phyloP scores from a whole-genome alignment of 2,329 filamentous ascomycete species.

The Pestalotiopsis sp. region DNA sequence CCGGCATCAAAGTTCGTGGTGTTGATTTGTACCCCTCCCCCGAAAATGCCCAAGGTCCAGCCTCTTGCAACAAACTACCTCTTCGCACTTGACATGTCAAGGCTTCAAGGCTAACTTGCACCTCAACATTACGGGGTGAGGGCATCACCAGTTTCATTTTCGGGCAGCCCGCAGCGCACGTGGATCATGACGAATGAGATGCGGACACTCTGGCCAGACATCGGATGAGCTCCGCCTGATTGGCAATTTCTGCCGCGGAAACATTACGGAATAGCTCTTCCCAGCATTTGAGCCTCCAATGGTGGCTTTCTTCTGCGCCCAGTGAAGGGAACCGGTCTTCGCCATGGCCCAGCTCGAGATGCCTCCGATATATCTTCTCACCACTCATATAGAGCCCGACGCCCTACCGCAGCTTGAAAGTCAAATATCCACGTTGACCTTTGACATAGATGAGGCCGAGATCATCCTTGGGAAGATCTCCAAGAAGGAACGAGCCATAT shows the following conservation, averaged over 20 bases:
- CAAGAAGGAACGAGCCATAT: slow-evolving; percentile 68
- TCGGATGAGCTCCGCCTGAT: no score
- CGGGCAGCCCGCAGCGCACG: no score
- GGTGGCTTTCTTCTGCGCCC: background rate
- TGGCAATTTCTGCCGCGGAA: background rate
- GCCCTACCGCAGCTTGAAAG: slow-evolving; percentile 67
- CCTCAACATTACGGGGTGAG: no score
- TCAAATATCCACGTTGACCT: slow-evolving; percentile 66
- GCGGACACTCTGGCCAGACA: no score
- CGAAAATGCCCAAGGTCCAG: no score
- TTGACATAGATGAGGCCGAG: slow-evolving; percentile 70
- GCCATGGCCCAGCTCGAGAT: slow-evolving; percentile 36
- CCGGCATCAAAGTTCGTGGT: no score
- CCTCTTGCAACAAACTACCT: no score
- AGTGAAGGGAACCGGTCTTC: background rate
- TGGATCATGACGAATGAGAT: no score
- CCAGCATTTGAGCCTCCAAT: background rate
- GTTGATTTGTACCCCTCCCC: no score
- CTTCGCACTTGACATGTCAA: no score
- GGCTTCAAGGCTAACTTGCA: no score
- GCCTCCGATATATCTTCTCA: slow-evolving; percentile 73
- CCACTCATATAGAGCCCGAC: slow-evolving; percentile 66
- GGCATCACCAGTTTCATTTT: no score
- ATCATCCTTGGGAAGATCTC: slow-evolving; percentile 75
- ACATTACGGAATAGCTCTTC: background rate